These are phyloP conservation scores for Colletotrichum navitas DNA, from an alignment of 2,329 filamentous ascomycete genomes.

Conservation along the genomic window DNA sequence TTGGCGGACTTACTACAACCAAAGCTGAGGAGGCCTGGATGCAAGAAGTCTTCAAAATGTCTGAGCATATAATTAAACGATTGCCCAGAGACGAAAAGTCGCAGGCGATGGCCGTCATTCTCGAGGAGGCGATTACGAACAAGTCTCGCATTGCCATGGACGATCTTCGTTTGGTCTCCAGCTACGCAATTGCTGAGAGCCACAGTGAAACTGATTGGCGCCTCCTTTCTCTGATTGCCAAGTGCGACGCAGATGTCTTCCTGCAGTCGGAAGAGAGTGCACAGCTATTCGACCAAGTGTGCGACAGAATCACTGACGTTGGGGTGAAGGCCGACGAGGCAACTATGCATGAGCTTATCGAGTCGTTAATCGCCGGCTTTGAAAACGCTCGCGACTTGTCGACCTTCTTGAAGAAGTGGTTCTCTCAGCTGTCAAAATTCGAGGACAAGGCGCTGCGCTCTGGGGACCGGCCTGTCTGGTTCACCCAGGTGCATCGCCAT, in stretches of 20 bases:
- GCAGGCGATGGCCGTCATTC: conserved; percentile 48
- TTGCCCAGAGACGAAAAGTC: conserved; percentile 43
- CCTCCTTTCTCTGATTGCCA: conserved; percentile 56
- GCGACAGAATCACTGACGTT: conserved; percentile 50
- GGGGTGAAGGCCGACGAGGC: conserved; percentile 42
- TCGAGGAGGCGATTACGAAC: conserved; percentile 50
- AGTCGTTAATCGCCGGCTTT: conserved; percentile 59
- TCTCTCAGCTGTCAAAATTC: conserved; percentile 54
- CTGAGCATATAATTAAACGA: conserved; percentile 48
- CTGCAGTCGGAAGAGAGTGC: conserved; percentile 54
- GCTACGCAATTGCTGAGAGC: conserved; percentile 53
- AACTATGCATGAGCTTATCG: conserved; percentile 53
- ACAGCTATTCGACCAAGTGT: conserved; percentile 55
- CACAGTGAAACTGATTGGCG: conserved; percentile 56
- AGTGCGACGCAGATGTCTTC: conserved; percentile 63
- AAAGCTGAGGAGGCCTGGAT: conserved; percentile 57
- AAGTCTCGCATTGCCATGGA: conserved; percentile 52
- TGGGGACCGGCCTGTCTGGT: conserved; percentile 47
- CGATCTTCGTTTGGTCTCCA: conserved; percentile 59
- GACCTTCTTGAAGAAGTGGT: conserved; percentile 63
- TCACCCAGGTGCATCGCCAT: conserved; percentile 41
- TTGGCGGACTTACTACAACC: conserved; percentile 53
- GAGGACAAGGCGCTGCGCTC: conserved; percentile 44
- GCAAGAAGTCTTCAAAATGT: conserved; percentile 52
- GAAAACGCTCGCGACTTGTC: conserved; percentile 59